Percentiles rank a stretch among this genome's conserved stretches.
Conservation (phyloP, 768 basidiomycete species). For the Cystobasidium ongulense region DNA sequence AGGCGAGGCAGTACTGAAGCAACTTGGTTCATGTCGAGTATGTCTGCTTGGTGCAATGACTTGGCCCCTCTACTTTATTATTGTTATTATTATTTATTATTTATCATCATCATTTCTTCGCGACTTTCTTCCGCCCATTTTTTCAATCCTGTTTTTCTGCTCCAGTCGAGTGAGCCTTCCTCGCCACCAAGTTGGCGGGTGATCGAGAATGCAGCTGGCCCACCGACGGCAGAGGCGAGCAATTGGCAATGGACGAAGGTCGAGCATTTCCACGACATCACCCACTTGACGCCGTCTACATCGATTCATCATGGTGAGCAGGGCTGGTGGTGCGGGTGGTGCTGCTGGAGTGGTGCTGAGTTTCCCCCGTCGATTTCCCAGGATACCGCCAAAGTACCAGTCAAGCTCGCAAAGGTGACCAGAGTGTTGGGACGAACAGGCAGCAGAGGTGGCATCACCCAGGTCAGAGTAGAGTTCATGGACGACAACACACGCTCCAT, state of each 20-base stretch:
- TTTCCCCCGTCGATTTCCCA: neutral
- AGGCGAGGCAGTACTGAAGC: too few species aligned
- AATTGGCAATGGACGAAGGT: neutral
- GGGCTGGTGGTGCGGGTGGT: neutral
- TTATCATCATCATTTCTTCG: too few species aligned
- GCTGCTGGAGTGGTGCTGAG: neutral
- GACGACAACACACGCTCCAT: conserved; percentile 91
- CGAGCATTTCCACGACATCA: neutral
- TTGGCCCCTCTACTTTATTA: too few species aligned
- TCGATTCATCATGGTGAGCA: neutral
- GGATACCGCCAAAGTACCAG: conserved; percentile 63
- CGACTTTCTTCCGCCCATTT: neutral
- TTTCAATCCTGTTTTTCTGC: too few species aligned
- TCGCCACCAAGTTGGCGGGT: neutral
- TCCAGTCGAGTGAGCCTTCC: neutral
- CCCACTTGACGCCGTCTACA: neutral
- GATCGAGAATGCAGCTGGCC: neutral
- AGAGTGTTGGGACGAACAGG: conserved; percentile 97
- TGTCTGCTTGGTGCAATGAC: too few species aligned
- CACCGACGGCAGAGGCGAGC: neutral
- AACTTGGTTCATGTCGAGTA: too few species aligned
- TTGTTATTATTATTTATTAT: too few species aligned
- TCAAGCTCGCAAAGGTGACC: conserved; percentile 77
- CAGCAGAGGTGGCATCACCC: conserved; percentile 96
- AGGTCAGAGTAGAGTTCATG: conserved; percentile 99